These are phyloP conservation scores for Debaryomyces robertsiae DNA, from an alignment of 1,139 yeast species.

Conservation along the genomic window DNA sequence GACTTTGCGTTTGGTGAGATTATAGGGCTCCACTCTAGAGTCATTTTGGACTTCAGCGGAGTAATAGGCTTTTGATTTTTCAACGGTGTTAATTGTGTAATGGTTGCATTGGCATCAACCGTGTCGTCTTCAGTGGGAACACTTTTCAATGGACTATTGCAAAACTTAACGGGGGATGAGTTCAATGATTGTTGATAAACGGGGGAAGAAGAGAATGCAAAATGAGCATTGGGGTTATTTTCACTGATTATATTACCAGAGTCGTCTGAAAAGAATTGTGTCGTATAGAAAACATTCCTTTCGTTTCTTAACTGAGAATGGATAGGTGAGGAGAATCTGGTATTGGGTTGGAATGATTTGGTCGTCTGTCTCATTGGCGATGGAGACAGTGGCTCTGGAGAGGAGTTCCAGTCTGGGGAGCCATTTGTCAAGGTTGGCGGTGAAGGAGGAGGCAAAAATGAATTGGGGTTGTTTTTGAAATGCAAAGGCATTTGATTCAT, in stretches of 20 bases:
- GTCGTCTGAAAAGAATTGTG: slow-evolving; percentile 43
- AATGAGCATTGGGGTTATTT: slow-evolving; percentile 11
- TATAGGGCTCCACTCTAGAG: slow-evolving; percentile 59
- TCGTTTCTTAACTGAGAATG: slow-evolving; percentile 24
- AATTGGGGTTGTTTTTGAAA: slow-evolving; percentile 17
- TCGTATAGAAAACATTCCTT: slow-evolving; percentile 35
- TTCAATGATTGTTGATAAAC: slow-evolving; percentile 24
- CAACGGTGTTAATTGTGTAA: slow-evolving; percentile 45
- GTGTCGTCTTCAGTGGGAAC: slow-evolving; percentile 32
- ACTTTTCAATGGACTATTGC: slow-evolving; percentile 31
- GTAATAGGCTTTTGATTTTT: slow-evolving; percentile 36
- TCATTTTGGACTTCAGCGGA: slow-evolving; percentile 39
- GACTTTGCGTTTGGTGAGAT: slow-evolving; percentile 48
- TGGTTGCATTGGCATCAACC: slow-evolving; percentile 44
- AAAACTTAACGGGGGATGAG: slow-evolving; percentile 39
- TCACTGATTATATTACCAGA: slow-evolving; percentile 15
- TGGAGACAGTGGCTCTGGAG: slow-evolving; percentile 48
- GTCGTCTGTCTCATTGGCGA: slow-evolving; percentile 23
- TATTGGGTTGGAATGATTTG: slow-evolving; percentile 13
- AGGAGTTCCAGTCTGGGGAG: slow-evolving; percentile 42
- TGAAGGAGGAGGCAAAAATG: slow-evolving; percentile 44
- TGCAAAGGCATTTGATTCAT: slow-evolving; percentile 4
- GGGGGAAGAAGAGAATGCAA: slow-evolving; percentile 31
- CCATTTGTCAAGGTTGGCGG: slow-evolving; percentile 44
- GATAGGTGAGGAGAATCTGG: slow-evolving; percentile 31